Evolutionary conservation across 2,329 filamentous ascomycete species (phyloP).

Genomic region (Microcyclospora tardicrescens): DNA sequence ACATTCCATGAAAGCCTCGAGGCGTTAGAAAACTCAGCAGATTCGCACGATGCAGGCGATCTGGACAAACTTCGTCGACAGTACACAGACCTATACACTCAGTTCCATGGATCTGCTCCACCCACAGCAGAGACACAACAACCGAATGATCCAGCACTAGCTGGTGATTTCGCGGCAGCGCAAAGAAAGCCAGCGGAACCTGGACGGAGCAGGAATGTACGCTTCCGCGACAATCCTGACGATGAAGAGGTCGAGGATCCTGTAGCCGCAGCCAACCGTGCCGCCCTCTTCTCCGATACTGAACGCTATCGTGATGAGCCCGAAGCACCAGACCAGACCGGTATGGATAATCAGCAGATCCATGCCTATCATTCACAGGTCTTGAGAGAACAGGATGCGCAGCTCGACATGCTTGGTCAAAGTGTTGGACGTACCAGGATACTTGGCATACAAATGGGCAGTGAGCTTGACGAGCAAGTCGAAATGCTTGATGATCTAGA

Average conservation of each 20-base stretch:
- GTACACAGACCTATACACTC: constrained; percentile 60
- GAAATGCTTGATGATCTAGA: constrained; percentile 84
- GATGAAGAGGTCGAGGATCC: constrained; percentile 27
- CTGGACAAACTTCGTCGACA: constrained; percentile 59
- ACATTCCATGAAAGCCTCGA: constrained; percentile 72
- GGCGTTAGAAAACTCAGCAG: constrained; percentile 42
- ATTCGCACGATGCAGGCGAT: constrained; percentile 35
- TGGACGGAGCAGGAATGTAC: constrained; percentile 39
- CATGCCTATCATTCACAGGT: constrained; percentile 72
- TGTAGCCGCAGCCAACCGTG: constrained; percentile 38
- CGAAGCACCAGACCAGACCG: constrained; percentile 37
- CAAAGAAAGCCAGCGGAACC: constrained; percentile 30
- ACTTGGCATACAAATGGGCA: constrained; percentile 87
- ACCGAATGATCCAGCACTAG: constrained; percentile 52
- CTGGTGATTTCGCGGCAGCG: constrained; percentile 53
- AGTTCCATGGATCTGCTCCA: constrained; percentile 57
- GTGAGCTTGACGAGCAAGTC: constrained; percentile 86
- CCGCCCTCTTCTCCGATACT: constrained; percentile 39
- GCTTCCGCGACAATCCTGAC: constrained; percentile 58
- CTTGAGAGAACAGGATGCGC: constrained; percentile 79
- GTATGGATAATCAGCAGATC: constrained; percentile 69
- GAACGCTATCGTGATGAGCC: constrained; percentile 57
- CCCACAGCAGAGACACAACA: constrained; percentile 41
- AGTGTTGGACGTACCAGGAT: constrained; percentile 82
- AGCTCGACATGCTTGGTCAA: constrained; percentile 76